A percentile compares a stretch with the other conserved stretches of the same genome.
These are phyloP conservation scores for Arachnomyces sp. DNA, from an alignment of 2,329 filamentous ascomycete genomes.

Conservation along the genomic window DNA sequence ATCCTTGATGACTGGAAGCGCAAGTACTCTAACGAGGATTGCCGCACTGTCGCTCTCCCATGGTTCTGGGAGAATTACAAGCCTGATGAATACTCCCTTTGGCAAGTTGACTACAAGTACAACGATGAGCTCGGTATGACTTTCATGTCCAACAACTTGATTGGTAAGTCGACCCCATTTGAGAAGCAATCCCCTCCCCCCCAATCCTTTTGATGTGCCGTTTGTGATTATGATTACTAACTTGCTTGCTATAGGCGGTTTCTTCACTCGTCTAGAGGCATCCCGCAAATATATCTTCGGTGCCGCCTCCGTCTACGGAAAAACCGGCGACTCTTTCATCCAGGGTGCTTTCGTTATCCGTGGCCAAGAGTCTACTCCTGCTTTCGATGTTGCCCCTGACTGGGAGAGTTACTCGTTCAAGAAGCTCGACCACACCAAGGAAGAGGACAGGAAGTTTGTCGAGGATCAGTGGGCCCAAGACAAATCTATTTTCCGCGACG, in stretches of 20 bases:
- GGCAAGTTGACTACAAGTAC: slow-evolving; percentile 96
- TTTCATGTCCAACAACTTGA: slow-evolving; percentile 99
- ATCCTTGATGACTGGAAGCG: slow-evolving; percentile 97
- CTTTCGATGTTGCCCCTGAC: slow-evolving; percentile 96
- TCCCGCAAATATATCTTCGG: slow-evolving; percentile 99
- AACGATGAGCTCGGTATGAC: slow-evolving; percentile 93
- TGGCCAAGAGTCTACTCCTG: slow-evolving; percentile 75
- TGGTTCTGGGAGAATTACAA: slow-evolving; percentile 99
- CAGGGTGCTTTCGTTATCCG: slow-evolving; percentile 92
- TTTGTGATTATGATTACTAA: slow-evolving; percentile 10
- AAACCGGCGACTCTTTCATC: slow-evolving; percentile 82
- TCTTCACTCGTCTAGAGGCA: slow-evolving; percentile 93
- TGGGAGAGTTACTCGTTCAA: slow-evolving; percentile 93
- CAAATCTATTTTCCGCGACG: slow-evolving; percentile 67
- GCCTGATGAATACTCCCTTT: slow-evolving; percentile 91
- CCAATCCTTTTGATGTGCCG: not conserved
- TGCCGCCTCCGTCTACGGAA: slow-evolving; percentile 77
- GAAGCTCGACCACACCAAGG: slow-evolving; percentile 86
- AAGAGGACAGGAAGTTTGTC: slow-evolving; percentile 77
- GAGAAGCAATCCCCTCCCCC: not conserved
- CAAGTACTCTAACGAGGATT: slow-evolving; percentile 94
- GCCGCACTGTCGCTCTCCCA: slow-evolving; percentile 70
- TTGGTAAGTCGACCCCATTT: slow-evolving; percentile 47
- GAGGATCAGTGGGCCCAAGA: slow-evolving; percentile 90
- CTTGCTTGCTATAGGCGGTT: slow-evolving; percentile 55